A percentile compares a stretch with the other conserved stretches of the same genome.
Evolutionary conservation across 1,284 basidiomycete genomes (phyloP).

Genomic region (Cerrena zonata): DNA sequence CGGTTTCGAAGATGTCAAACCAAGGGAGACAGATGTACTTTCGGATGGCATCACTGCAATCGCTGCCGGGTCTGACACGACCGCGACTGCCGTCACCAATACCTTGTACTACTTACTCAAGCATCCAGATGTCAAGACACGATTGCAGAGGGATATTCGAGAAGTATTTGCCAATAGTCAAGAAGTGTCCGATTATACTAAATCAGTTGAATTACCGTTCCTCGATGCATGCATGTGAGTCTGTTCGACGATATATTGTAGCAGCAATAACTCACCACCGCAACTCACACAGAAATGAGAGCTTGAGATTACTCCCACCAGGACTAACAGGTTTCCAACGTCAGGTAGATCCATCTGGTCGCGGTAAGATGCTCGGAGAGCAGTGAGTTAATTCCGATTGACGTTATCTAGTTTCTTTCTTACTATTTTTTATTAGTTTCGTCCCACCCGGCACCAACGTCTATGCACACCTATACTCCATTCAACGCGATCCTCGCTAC

Average conservation of each 20-base stretch:
- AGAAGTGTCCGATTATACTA: constrained; percentile 10
- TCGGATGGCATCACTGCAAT: constrained; percentile 13
- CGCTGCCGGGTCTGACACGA: constrained; percentile 15
- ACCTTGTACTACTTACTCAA: constrained; percentile 14
- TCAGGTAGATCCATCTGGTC: constrained; percentile 24
- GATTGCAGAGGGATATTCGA: constrained; percentile 14
- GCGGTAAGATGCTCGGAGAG: constrained; percentile 28
- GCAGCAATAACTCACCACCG: background rate
- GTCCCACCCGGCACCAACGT: constrained; percentile 36
- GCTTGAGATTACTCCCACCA: constrained; percentile 35
- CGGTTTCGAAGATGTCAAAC: constrained; percentile 6
- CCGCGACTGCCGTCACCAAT: constrained; percentile 13
- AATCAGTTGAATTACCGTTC: constrained; percentile 12
- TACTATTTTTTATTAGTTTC: constrained; percentile 24
- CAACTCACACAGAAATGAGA: constrained; percentile 31
- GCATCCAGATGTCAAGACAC: constrained; percentile 8
- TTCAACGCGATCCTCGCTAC: constrained; percentile 37
- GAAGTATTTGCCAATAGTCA: constrained; percentile 10
- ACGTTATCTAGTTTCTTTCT: background rate
- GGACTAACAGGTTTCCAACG: constrained; percentile 31
- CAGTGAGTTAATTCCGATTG: constrained; percentile 13
- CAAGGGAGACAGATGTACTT: constrained; percentile 5
- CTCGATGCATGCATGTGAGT: constrained; percentile 17
- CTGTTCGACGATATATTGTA: background rate
- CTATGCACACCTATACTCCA: constrained; percentile 31